These are phyloP conservation scores for Coprinopsis marcescibilis DNA, from an alignment of 768 basidiomycete species.

Conservation along the genomic window DNA sequence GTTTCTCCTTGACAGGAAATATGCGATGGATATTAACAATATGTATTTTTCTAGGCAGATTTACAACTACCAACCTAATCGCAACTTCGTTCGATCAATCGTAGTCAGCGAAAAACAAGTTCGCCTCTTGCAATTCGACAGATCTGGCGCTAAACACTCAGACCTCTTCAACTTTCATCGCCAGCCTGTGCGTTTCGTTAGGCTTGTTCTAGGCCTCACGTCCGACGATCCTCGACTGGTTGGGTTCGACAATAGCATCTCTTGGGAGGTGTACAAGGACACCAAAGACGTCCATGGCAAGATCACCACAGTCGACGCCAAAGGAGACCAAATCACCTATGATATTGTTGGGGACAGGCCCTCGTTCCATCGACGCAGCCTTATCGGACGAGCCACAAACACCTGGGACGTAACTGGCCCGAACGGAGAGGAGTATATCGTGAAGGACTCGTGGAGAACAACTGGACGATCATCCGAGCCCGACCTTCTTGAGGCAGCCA, in stretches of 20 bases:
- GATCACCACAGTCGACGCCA: background rate
- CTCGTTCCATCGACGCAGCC: background rate
- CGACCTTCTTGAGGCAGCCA: background rate
- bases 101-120: background rate
- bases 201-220: background rate
- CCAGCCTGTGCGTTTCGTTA: background rate
- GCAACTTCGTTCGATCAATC: background rate
- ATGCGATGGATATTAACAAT: no score
- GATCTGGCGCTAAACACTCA: constrained; percentile 1
- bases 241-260: constrained; percentile 2
- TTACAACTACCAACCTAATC: constrained; percentile 1
- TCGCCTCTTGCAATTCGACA: constrained; percentile 6
- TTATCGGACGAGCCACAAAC: constrained; percentile 1
- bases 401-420: background rate
- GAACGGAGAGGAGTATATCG: background rate
- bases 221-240: background rate
- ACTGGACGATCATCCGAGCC: background rate
- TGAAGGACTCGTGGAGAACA: background rate
- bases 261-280: background rate
- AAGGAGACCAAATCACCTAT: background rate
- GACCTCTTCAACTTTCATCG: background rate
- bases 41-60: no score
- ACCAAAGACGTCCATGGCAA: background rate
- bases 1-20: no score
- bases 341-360: background rate